Conservation (phyloP, 2,329 filamentous ascomycete genomes). For the Diplodia sapinea region DNA sequence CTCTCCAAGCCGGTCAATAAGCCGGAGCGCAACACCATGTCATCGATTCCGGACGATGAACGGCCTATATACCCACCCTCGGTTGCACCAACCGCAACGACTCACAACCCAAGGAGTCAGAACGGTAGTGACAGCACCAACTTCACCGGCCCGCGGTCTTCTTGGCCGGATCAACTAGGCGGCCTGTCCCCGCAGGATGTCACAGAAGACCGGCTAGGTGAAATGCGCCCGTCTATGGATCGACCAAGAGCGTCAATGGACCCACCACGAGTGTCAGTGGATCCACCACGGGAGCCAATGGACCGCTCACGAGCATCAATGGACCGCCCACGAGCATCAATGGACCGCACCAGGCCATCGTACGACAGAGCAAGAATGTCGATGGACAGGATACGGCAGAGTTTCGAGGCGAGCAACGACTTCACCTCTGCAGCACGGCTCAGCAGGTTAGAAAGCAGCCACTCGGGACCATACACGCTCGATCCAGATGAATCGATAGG, state of each 20-base stretch:
- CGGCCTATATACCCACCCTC: constrained; percentile 94
- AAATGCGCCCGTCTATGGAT: constrained; percentile 19
- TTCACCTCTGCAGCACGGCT: constrained; percentile 90
- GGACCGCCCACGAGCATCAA: constrained; percentile 19
- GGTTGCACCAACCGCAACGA: constrained; percentile 70
- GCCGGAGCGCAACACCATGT: constrained; percentile 61
- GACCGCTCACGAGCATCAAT: constrained; percentile 54
- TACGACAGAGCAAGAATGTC: constrained; percentile 85
- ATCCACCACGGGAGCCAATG: constrained; percentile 84
- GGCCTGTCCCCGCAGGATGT: neutral
- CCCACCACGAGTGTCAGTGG: constrained; percentile 76
- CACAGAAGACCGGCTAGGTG: constrained; percentile 5
- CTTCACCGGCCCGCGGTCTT: constrained; percentile 62
- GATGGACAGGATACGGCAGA: constrained; percentile 82
- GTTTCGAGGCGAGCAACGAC: constrained; percentile 86
- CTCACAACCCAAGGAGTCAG: constrained; percentile 79
- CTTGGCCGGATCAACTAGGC: constrained; percentile 33
- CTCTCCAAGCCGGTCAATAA: constrained; percentile 50
- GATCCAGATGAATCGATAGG: constrained; percentile 11
- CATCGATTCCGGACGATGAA: constrained; percentile 81
- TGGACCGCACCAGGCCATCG: constrained; percentile 69
- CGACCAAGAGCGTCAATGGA: constrained; percentile 35
- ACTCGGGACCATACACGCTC: constrained; percentile 26
- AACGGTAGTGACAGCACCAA: constrained; percentile 95
- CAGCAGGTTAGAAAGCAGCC: constrained; percentile 76